Base-by-base conservation (phyloP, 495 filamentous ascomycete genomes). In the Talaromyces liani region DNA sequence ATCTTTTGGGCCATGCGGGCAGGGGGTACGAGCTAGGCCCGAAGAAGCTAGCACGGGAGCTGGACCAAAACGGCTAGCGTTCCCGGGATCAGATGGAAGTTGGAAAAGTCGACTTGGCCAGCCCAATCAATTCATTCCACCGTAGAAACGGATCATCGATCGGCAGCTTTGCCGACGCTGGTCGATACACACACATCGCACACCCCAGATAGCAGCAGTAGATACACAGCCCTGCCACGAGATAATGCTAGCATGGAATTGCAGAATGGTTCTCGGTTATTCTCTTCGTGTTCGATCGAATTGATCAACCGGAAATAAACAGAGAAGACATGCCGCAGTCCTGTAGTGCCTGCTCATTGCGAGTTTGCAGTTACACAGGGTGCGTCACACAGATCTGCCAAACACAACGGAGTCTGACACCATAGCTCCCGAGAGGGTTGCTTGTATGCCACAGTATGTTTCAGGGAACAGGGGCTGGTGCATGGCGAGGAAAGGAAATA, bases 21-120 rank as follows among this genome's bases (percentile, higher is more conserved):
- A 25, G 31, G 56, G 56, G 56, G 29, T 58, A 20, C 0, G 29
- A 45, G 60, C 60, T 62, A 62, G 60, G 31, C 20, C 75, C 75
- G 76, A 67, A 73, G 69, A 69, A 68, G 70, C 66, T 56, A 66
- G 58, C 24, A 20, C 22, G 41, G 16, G n/a, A 62, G 41, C 22
- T 62, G 25, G 14, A 12, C 60, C 60, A 54, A 53, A 62, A 10
- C 16, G 60, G 60, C 60, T 62, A 62, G 60, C 60, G 41, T 41
- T 54, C 25, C 60, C 60, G 60, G 60, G 20, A 18, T 22, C 34
- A 24, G 24, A 10, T 12, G 20, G 29, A 31, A 31, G 5, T 29
- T n/a, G 10, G 18, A 24, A 24, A 3, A 39, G 34, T 39, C 34
- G 34, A 12, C 34, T 39, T 39, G 10, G 34, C 34, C 12, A 39